Evolutionary conservation across 2,329 filamentous ascomycete genomes (phyloP), one percentile per base, ranked within the genome.

Genomic region (Chaetomium strumarium): DNA sequence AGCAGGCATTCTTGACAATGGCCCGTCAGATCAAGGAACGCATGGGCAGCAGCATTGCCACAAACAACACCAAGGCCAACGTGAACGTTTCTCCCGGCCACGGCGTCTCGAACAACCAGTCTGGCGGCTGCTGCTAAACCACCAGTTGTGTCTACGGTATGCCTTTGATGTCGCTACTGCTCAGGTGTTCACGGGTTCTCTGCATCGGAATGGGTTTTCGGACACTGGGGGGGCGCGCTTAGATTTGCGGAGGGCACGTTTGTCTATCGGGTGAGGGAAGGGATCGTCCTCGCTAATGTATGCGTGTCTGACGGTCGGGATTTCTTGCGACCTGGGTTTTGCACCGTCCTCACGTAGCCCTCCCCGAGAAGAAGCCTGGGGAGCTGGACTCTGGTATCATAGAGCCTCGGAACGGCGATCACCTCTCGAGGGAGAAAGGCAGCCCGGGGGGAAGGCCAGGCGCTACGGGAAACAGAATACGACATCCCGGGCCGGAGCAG

Each of bases 1-100:
- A 99, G 78, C 93, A 99, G 77, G 92, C 93, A 68, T 99, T 99
- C 86, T 76, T 99, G 76, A 99, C 93, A 72, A 99, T 99, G 93
- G 93, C 93, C 65, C 87, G 93, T 73, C 93, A 99, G 76, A 99
- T 99, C 78, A 99, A 99, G 83, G 92, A 97, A 79, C 88, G 93
- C 68, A 99, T 99, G 92, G 93, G 93, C 67, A 96, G 93, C 67
- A 96, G 90, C 64, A 93, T 92, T 59, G 86, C 88, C 41, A 87
- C 87, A 62, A 91, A 91, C 78, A 97, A 97, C 83, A 95, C 92
- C 77, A 99, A 97, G 80, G 92, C 92, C 61, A 95, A 89, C 65
- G 91, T 99, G 65, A 90, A 96, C 71, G 93, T 99, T 66, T 89
- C 90, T 55, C 87, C 90, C 70, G 93, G 93, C 68, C 90, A 95